Base-by-base conservation (phyloP, 2,329 filamentous ascomycete genomes). In the Penicillium sp. region DNA sequence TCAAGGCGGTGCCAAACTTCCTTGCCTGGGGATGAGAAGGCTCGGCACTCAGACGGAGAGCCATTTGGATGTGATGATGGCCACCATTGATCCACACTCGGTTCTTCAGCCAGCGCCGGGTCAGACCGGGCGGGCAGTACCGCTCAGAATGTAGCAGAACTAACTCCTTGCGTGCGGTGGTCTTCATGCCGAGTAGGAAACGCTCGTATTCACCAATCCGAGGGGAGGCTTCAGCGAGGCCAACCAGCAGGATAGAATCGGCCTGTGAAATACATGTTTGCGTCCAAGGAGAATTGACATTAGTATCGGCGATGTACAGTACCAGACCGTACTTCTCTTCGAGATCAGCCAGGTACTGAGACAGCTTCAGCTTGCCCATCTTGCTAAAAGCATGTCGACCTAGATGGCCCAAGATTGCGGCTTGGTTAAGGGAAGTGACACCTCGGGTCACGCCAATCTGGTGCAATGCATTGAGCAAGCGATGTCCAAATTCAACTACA, bases 81-180 rank as follows among this genome's bases (percentile, higher is more conserved):
- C 92, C 92, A 13, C 93, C 93, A 58, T 97, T 98, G 70, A 98
- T 93, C 93, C 93, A 98, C 54, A 95, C 84, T 1, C 93, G 86
- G 63, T 95, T 96, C 54, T 86, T 83, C 12, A 98, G 74, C 93
- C 93, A 98, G 28, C 87, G 83, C 44, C 93, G 79, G 0, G 93
- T 96, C 31, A 95, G 69, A 0, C 93, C 93, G 4, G 90, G 85
- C 0, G 81, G 79, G 38, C 89, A 95, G 68, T 91, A 97, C 43
- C 91, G 81, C 62, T 98, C 93, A 0, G 87, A 77, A 66, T 98
- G 95, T 2, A 98, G 74, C 23, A 98, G 74, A 1, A 98, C 90
- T 2, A 98, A 77, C 55, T 95, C 88, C 68, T 97, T 98, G 44
- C 92, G 81, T 0, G 93, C 92, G 0, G 93, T 98, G 0, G 92